Evolutionary conservation across 2,329 filamentous ascomycete species (phyloP), one percentile per base, ranked within the genome.

Genomic region (Leptographium procerum): DNA sequence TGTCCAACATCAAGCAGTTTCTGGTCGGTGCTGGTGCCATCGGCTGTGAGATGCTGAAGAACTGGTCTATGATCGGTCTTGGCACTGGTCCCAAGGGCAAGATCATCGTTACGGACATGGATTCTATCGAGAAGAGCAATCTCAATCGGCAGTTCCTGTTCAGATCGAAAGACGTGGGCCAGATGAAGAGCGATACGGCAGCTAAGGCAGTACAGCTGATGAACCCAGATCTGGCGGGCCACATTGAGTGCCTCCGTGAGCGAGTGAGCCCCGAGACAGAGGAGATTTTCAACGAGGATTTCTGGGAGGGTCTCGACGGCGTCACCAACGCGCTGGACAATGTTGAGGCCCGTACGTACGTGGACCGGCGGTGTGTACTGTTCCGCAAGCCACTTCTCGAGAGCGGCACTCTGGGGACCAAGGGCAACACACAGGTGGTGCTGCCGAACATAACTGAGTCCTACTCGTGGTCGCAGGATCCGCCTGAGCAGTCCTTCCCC

Each of bases 81-180:
- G 92, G 87, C 51, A 89, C 88, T 52, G 94, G 94, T 4, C 89
- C 90, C 3, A 82, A 91, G 54, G 94, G 94, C 66, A 87, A 88
- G 72, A 95, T 99, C 67, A 89, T 78, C 60, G 88, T 99, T 55
- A 97, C 95, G 16, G 94, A 99, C 70, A 97, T 96, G 85, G 94
- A 99, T 69, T 91, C 91, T 57, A 99, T 99, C 66, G 94, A 99
- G 75, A 96, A 92, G 82, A 97, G 92, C 77, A 99, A 99, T 70
- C 78, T 99, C 56, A 99, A 99, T 77, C 83, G 94, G 50, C 94
- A 99, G 68, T 99, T 99, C 75, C 74, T 99, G 22, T 99, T 99
- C 83, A 84, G 94, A 57, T 79, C 91, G 52, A 89, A 89, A 69
- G 92, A 99, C 72, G 95, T 99, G 52, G 94, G 94, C 45, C 86